Percentiles rank a stretch among this genome's conserved stretches.
Conservation (phyloP, 257 asterid genomes). For the Knoxia roxburghii region DNA sequence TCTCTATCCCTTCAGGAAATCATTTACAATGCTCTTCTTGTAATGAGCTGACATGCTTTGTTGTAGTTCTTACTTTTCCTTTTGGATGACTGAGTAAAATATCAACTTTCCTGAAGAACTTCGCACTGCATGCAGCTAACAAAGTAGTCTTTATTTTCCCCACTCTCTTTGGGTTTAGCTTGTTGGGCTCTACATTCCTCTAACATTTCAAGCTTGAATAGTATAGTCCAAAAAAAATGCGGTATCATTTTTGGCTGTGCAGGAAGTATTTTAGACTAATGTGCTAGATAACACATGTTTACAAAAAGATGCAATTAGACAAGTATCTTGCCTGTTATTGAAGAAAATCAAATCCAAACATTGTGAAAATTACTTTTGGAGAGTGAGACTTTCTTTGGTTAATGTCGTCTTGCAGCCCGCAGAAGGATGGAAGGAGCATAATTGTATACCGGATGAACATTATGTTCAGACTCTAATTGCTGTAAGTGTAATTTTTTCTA, state of each 20-base stretch:
- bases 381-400: conserved; percentile 9
- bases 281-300: background rate
- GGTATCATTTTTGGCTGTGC: background rate
- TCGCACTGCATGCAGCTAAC: background rate
- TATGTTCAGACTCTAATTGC: conserved; percentile 90
- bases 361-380: conserved; percentile 6
- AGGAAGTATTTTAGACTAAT: background rate
- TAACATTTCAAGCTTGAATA: background rate
- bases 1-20: conserved; percentile 15
- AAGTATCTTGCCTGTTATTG: background rate
- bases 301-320: background rate
- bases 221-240: background rate
- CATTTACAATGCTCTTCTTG: conserved; percentile 6
- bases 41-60: background rate
- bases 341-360: background rate
- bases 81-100: background rate
- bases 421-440: conserved; percentile 69
- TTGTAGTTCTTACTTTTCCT: background rate
- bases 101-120: background rate
- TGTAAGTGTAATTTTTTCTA: conserved; percentile 45
- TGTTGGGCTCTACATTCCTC: background rate
- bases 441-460: conserved; percentile 98
- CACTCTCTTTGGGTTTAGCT: background rate
- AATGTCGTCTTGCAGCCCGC: conserved; percentile 57
- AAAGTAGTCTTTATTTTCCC: background rate